phyloP scores from a whole-genome alignment of 108 stramenopile genomes.

The Nannochloropsis salina region DNA sequence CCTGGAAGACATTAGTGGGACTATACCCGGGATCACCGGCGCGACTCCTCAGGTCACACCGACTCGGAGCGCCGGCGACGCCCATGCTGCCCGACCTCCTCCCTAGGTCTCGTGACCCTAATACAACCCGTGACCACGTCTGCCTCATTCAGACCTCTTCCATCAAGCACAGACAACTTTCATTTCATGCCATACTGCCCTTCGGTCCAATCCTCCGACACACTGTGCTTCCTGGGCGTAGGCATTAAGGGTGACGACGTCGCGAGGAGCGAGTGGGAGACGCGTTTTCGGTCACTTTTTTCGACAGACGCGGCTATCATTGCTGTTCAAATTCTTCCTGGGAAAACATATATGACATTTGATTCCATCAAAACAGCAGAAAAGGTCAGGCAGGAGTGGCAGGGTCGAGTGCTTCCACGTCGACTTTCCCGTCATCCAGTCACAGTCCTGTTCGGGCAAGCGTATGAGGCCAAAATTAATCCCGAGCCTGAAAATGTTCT shows the following conservation, averaged over 20 bases:
- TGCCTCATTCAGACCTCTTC: no score
- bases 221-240: constrained; percentile 7
- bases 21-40: no score
- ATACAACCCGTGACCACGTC: no score
- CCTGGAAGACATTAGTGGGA: no score
- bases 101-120: no score
- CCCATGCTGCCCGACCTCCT: no score
- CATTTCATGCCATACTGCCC: neutral
- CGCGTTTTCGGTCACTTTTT: neutral
- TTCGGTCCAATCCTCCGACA: neutral
- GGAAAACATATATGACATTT: neutral
- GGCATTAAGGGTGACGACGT: neutral
- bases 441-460: neutral
- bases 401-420: neutral
- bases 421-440: neutral
- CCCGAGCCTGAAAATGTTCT: neutral
- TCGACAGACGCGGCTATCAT: neutral
- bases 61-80: no score
- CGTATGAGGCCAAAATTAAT: neutral
- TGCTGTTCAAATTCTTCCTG: neutral
- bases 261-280: neutral
- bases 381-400: neutral
- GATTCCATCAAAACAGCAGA: neutral
- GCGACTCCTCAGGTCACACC: no score
- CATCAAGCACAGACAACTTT: no score